Percentiles rank a stretch among this genome's conserved stretches.
These are phyloP conservation scores for Metschnikowia peoriensis DNA, from an alignment of 805 yeast genomes.

Conservation along the genomic window DNA sequence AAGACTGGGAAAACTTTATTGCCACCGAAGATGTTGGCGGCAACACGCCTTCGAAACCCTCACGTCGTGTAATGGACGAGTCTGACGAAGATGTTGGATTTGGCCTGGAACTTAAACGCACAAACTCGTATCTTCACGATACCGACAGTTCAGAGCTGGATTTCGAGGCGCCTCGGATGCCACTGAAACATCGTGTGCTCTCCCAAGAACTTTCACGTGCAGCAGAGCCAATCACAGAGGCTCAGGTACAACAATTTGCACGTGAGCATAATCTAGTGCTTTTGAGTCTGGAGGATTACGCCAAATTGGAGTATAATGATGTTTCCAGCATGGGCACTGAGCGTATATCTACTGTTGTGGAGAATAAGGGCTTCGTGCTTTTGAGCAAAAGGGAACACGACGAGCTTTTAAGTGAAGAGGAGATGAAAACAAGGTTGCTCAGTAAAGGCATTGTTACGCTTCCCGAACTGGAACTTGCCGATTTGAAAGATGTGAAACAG, in stretches of 20 bases:
- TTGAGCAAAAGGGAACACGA: slow-evolving; percentile 28
- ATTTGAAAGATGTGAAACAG: slow-evolving; percentile 12
- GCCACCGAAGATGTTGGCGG: slow-evolving; percentile 23
- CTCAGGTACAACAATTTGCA: slow-evolving; percentile 35
- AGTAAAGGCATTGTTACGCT: slow-evolving; percentile 34
- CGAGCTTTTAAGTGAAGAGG: slow-evolving; percentile 29
- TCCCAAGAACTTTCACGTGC: slow-evolving; percentile 19
- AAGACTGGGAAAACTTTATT: slow-evolving; percentile 40
- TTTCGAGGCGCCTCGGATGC: slow-evolving; percentile 10
- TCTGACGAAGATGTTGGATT: slow-evolving; percentile 11
- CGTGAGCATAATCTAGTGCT: slow-evolving; percentile 30
- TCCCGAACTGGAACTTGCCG: slow-evolving; percentile 23
- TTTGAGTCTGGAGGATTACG: slow-evolving; percentile 32
- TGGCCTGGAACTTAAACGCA: slow-evolving; percentile 11
- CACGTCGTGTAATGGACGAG: slow-evolving; percentile 18
- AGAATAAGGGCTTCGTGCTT: slow-evolving; percentile 28
- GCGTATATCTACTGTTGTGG: slow-evolving; percentile 21
- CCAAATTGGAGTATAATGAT: slow-evolving; percentile 28
- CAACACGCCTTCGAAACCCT: slow-evolving; percentile 24
- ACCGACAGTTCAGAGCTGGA: slow-evolving; percentile 31
- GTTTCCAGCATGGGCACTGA: slow-evolving; percentile 24
- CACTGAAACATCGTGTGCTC: slow-evolving; percentile 14
- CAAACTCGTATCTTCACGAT: slow-evolving; percentile 26
- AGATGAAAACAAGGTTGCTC: slow-evolving; percentile 31
- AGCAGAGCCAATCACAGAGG: slow-evolving; percentile 15